Evolutionary conservation across 148 eudicot species (phyloP).

Genomic region (Camellia japonica): DNA sequence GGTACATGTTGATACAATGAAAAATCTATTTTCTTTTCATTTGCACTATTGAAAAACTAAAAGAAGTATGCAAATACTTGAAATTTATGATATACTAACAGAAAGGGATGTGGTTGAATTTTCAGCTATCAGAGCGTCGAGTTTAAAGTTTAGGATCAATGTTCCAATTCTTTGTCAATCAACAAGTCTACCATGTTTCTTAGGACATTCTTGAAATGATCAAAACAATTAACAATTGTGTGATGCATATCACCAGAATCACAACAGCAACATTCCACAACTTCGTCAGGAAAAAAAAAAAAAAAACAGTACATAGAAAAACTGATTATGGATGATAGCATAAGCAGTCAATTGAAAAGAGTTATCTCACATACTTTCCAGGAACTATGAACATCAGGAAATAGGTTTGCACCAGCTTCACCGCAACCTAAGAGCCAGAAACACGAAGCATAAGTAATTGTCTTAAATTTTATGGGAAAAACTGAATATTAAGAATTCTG

Average conservation of each 20-base stretch:
- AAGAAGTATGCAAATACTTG: no score
- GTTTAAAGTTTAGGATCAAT: no score
- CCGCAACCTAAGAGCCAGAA: conserved; percentile 45
- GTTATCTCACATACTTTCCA: conserved; percentile 68
- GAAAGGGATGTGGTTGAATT: no score
- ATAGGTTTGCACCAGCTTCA: conserved; percentile 57
- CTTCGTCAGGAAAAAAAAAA: no score
- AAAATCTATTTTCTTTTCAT: not conserved
- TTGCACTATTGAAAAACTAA: no score
- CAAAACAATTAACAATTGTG: no score
- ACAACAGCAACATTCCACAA: not conserved
- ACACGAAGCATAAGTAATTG: not conserved
- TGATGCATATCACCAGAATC: not conserved
- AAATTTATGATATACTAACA: no score
- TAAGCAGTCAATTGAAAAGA: not conserved
- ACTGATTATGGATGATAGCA: not conserved
- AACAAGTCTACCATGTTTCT: no score
- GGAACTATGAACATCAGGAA: conserved; percentile 84
- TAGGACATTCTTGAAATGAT: no score
- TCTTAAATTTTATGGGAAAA: not conserved
- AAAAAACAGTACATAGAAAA: not conserved
- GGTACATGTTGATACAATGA: not conserved
- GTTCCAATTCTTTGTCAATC: no score
- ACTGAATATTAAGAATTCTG: not conserved
- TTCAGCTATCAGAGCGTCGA: no score